Percentiles rank a stretch among this genome's conserved stretches.
Evolutionary conservation across 352 stramenopile species (phyloP).

Genomic region (Peronospora belbahrii): DNA sequence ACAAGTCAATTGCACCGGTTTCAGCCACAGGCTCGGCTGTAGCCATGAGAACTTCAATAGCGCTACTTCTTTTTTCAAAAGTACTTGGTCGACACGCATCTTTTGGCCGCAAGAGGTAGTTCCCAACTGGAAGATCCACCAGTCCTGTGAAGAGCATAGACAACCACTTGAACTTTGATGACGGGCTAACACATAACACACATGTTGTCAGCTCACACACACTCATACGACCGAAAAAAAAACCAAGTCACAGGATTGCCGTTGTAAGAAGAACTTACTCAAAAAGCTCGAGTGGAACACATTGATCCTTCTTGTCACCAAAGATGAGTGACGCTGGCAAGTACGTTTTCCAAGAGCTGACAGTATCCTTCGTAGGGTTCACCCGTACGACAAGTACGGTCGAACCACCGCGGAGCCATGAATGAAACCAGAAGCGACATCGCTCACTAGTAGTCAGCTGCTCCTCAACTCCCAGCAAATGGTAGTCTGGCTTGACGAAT

Average conservation of each 20-base stretch:
- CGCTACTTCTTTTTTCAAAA: slow-evolving; percentile 11
- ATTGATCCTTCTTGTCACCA: slow-evolving; percentile 23
- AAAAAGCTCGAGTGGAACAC: slow-evolving; percentile 35
- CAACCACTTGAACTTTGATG: slow-evolving; percentile 31
- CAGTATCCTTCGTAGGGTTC: slow-evolving; percentile 20
- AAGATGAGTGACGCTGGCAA: slow-evolving; percentile 40
- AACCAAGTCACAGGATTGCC: background rate
- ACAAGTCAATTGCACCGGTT: slow-evolving; percentile 30
- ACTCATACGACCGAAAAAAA: background rate
- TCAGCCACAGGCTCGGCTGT: slow-evolving; percentile 1
- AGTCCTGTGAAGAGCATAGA: slow-evolving; percentile 23
- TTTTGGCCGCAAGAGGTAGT: slow-evolving; percentile 27
- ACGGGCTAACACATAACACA: slow-evolving; percentile 17
- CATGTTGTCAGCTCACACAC: background rate
- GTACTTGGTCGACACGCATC: slow-evolving; percentile 8
- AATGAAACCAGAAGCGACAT: slow-evolving; percentile 63
- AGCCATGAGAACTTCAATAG: slow-evolving; percentile 23
- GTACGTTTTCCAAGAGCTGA: slow-evolving; percentile 43
- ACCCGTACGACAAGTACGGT: slow-evolving; percentile 43
- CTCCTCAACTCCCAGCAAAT: slow-evolving; percentile 41
- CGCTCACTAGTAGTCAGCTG: slow-evolving; percentile 53
- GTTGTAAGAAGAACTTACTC: slow-evolving; percentile 39
- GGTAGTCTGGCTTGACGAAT: slow-evolving; percentile 68
- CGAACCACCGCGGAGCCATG: slow-evolving; percentile 65
- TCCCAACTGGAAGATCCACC: slow-evolving; percentile 28